Evolutionary conservation across 352 stramenopile genomes (phyloP), one percentile per base, ranked within the genome.

Genomic region (Hyaloperonospora brassicae): DNA sequence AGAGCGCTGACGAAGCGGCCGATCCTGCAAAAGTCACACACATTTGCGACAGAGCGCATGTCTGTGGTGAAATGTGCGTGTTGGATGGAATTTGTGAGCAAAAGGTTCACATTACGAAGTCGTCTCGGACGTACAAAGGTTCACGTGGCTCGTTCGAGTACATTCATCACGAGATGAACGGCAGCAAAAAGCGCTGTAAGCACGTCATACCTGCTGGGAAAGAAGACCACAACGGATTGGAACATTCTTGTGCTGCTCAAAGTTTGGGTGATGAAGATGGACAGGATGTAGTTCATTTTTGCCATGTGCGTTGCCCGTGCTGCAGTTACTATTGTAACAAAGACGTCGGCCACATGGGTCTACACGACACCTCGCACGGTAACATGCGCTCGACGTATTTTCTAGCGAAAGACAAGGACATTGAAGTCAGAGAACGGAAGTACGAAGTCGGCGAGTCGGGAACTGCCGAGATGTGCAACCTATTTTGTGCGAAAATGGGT

Each of bases 361-460:
- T 77, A 1, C 76, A 89, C 51, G 64, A 54, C 3, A 86, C 76
- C 0, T 73, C 65, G 0, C 79, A 87, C 21, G 76, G 75, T 5
- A 89, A 89, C 59, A 89, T 87, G 77, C 59, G 57, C 23, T 71
- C 83, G 47, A 88, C 69, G 6, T 81, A 76, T 39, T 87, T 87
- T 35, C 22, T 85, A 8, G 72, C 72, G 0, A 77, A 87, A 42
- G 54, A 56, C 1, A 52, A 64, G 0, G 61, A 82, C 2, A 74
- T 89, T 3, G 76, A 87, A 35, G 27, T 77, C 65, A 50, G 62
- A 14, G 65, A 68, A 14, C 61, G 65, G 0, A 63, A 73, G 31
- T 77, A 73, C 22, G 45, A 60, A 56, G 60, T 61, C 12, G 68
- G 70, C 1, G 67, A 79, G 36, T 44, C 22, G 2, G 67, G 64